These are phyloP conservation scores for Coccinonectria pachysandricola DNA, from an alignment of 2,329 filamentous ascomycete genomes.

Conservation along the genomic window DNA sequence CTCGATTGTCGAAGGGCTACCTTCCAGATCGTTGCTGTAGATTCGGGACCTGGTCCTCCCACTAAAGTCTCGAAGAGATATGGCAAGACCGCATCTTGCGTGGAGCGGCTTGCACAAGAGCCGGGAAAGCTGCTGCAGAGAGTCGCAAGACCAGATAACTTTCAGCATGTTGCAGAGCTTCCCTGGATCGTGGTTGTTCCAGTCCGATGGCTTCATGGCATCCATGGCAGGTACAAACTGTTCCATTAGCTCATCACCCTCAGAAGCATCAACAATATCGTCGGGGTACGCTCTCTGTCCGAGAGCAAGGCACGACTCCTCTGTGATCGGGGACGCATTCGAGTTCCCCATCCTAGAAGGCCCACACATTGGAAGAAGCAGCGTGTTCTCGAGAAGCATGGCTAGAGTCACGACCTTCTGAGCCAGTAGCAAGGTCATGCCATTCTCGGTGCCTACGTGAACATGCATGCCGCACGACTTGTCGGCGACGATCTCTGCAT, in stretches of 20 bases:
- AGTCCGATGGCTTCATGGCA: background rate
- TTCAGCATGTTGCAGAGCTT: constrained; percentile 2
- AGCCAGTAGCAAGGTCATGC: constrained; percentile 13
- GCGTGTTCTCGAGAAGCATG: constrained; percentile 10
- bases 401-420: constrained; percentile 15
- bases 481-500: constrained; percentile 6
- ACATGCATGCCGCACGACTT: constrained; percentile 16
- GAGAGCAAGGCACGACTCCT: constrained; percentile 1
- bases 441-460: constrained; percentile 13
- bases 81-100: constrained; percentile 1
- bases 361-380: constrained; percentile 6
- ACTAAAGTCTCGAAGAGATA: constrained; percentile 1
- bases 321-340: constrained; percentile 1
- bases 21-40: constrained; percentile 1
- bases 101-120: accelerated
- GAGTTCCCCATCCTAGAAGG: background rate
- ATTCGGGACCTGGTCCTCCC: background rate
- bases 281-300: background rate
- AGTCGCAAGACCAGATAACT: constrained; percentile 5
- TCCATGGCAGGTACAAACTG: constrained; percentile 1
- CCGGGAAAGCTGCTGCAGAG: background rate
- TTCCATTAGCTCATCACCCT: background rate
- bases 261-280: background rate
- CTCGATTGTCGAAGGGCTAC: constrained; percentile 11
- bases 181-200: constrained; percentile 4